Percentiles rank a stretch among this genome's conserved stretches.
Conservation (phyloP, 2,329 filamentous ascomycete genomes). For the Fusarium penzigii region DNA sequence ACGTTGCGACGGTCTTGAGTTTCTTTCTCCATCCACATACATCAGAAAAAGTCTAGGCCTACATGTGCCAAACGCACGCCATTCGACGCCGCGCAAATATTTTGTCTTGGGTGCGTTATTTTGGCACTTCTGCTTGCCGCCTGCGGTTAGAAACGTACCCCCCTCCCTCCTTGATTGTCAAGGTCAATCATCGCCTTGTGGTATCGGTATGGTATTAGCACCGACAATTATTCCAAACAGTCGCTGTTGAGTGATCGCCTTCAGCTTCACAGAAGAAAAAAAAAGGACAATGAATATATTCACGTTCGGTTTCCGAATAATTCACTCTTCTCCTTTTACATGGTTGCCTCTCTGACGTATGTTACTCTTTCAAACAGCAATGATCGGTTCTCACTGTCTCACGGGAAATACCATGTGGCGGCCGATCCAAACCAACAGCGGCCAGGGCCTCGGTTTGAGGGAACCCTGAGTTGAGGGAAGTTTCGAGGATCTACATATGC, state of each 20-base stretch:
- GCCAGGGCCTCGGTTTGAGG: neutral
- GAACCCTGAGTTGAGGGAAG: neutral
- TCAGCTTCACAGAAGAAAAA: no score
- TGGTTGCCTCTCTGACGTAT: neutral
- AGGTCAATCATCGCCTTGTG: no score
- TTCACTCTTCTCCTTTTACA: neutral
- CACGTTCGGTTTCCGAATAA: no score
- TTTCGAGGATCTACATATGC: no score
- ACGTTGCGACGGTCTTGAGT: no score
- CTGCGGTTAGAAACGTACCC: neutral
- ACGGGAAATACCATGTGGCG: neutral
- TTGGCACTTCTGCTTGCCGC: slow-evolving; percentile 10
- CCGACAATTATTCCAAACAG: no score
- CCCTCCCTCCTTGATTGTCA: no score
- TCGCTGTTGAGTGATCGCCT: no score
- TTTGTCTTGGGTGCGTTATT: slow-evolving; percentile 1
- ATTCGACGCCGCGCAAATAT: slow-evolving; percentile 8
- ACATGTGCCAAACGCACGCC: slow-evolving; percentile 21
- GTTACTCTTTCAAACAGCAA: neutral
- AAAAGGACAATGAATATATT: no score
- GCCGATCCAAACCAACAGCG: neutral
- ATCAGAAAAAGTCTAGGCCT: slow-evolving; percentile 21
- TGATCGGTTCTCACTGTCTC: neutral
- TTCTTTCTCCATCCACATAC: slow-evolving; percentile 11
- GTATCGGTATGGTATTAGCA: no score